Percentiles rank a stretch among this genome's conserved stretches.
Conservation (phyloP, 2,329 filamentous ascomycete species). For the Hypoxylon sp. region DNA sequence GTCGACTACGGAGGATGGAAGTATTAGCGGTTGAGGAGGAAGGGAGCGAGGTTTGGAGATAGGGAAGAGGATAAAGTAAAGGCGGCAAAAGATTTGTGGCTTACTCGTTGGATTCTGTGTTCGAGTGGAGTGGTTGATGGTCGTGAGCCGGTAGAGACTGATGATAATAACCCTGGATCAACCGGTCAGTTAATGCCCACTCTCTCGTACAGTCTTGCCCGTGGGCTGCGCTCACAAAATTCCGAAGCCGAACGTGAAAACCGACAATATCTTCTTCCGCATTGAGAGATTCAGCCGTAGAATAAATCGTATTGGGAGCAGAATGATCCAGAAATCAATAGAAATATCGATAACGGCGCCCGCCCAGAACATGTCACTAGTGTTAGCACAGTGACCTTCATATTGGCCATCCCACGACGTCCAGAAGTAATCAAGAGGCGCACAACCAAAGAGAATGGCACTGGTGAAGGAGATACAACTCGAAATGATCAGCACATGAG, state of each 20-base stretch:
- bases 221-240: not conserved
- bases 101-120: not conserved
- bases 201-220: not conserved
- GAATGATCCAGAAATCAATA: not conserved
- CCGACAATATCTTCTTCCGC: not conserved
- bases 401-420: not conserved
- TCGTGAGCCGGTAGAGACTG: not conserved
- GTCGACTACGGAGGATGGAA: not conserved
- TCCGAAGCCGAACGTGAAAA: not conserved
- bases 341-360: not conserved
- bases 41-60: not conserved
- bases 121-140: not conserved
- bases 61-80: not conserved
- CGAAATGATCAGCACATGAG: not conserved
- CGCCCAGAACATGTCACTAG: not conserved
- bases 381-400: not conserved
- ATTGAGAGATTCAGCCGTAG: not conserved
- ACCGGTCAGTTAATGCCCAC: not conserved
- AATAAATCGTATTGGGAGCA: not conserved
- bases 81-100: not conserved
- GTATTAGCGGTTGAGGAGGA: not conserved
- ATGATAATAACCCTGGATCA: not conserved
- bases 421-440: not conserved
- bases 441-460: not conserved
- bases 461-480: not conserved